A percentile compares a stretch with the other conserved stretches of the same genome.
Conservation (phyloP, 2,329 filamentous ascomycete species). For the Fusarium praegraminearum region DNA sequence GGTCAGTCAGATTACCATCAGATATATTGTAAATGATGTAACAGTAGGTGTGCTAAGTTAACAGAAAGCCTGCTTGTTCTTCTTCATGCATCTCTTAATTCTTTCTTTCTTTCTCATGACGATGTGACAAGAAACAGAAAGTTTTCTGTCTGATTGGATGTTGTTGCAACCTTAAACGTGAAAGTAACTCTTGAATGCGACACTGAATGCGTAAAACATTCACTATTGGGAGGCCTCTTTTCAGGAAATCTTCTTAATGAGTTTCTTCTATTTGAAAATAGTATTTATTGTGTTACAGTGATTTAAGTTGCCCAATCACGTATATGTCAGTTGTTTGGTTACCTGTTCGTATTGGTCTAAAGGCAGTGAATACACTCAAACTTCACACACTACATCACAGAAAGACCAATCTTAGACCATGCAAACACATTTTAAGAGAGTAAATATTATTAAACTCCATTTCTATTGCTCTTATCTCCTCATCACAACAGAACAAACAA, state of each 20-base stretch:
- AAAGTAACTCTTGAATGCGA: background rate
- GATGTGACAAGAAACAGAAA: background rate
- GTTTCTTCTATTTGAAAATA: background rate
- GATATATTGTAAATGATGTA: slow-evolving; percentile 5
- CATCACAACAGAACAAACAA: background rate
- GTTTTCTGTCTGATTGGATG: background rate
- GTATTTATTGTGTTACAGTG: background rate
- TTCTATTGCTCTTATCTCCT: background rate
- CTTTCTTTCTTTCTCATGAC: background rate
- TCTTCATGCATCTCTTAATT: background rate
- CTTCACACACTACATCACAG: background rate
- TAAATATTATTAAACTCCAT: background rate
- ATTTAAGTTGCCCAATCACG: background rate
- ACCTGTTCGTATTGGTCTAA: background rate
- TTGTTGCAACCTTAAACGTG: background rate
- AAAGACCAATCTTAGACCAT: background rate
- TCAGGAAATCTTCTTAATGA: background rate
- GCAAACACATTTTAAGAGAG: background rate
- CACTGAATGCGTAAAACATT: background rate
- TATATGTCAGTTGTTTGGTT: background rate
- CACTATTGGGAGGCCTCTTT: background rate
- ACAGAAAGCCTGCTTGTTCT: background rate
- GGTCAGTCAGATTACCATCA: background rate
- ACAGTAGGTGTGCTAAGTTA: background rate
- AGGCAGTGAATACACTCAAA: background rate